phyloP scores from a whole-genome alignment of 306 rosid species.

The Leucaena leucocephala region DNA sequence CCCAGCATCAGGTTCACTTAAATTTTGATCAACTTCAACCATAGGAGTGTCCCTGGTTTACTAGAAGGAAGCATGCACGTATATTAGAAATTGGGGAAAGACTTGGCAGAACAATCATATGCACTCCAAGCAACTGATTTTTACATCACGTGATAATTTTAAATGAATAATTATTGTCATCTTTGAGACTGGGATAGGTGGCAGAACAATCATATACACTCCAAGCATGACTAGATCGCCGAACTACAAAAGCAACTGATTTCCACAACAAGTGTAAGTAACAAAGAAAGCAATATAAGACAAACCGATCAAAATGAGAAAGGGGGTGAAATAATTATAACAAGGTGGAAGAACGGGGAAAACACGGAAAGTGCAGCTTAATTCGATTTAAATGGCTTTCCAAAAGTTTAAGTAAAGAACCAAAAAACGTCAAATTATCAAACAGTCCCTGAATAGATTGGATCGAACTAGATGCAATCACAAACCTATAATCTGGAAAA shows the following conservation, averaged over 20 bases:
- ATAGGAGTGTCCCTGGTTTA: constrained; percentile 42
- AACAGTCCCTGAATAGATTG: background rate
- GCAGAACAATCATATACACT: constrained; percentile 1
- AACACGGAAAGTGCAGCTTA: background rate
- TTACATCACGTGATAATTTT: no score
- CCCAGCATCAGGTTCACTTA: constrained; percentile 37
- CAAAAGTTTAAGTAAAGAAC: background rate
- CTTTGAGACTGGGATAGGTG: background rate
- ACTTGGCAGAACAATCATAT: no score
- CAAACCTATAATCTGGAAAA: background rate
- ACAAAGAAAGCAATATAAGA: background rate
- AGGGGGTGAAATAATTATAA: background rate
- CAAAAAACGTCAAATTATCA: background rate
- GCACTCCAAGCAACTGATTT: no score
- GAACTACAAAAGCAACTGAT: constrained; percentile 6
- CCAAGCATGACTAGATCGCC: background rate
- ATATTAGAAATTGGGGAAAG: background rate
- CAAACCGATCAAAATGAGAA: constrained; percentile 4
- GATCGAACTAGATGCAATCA: background rate
- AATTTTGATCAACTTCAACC: constrained; percentile 70
- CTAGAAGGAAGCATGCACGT: constrained; percentile 24
- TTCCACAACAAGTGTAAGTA: background rate
- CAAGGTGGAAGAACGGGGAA: background rate
- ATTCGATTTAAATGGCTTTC: background rate
- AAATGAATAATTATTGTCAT: no score